Conservation (phyloP, 768 basidiomycete species). For the Cantharellus anzutake region DNA sequence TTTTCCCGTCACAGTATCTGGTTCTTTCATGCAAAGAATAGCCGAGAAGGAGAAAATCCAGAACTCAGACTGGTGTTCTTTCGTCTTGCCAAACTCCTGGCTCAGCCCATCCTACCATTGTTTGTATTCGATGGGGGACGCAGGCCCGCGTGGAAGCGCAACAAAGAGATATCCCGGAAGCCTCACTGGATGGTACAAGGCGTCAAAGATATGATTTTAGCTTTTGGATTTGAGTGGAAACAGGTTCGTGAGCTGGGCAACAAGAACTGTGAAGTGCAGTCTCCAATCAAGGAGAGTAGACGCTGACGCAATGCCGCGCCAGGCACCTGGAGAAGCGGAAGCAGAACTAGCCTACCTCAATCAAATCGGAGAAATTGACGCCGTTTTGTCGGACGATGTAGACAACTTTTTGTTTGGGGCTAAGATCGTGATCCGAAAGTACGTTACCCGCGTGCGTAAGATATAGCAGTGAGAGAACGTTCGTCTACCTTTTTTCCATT, state of each 20-base stretch:
- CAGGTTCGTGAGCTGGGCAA: constrained; percentile 17
- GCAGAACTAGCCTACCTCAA: constrained; percentile 84
- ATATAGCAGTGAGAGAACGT: constrained; percentile 11
- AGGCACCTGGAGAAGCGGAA: constrained; percentile 83
- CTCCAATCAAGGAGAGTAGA: not conserved
- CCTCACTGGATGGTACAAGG: constrained; percentile 14
- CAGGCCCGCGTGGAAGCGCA: constrained; percentile 58
- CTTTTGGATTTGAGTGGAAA: constrained; percentile 26
- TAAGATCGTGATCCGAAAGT: constrained; percentile 70
- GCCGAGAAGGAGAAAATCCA: constrained; percentile 53
- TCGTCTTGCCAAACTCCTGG: constrained; percentile 53
- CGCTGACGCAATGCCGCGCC: not conserved
- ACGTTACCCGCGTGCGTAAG: constrained; percentile 3
- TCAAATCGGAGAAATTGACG: constrained; percentile 64
- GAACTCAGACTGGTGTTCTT: constrained; percentile 72
- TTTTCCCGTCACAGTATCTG: constrained; percentile 14
- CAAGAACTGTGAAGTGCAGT: not conserved
- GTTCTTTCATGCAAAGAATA: constrained; percentile 21
- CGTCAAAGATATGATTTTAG: constrained; percentile 21
- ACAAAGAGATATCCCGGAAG: constrained; percentile 20
- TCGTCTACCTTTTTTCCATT: not conserved
- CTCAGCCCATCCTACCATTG: constrained; percentile 62
- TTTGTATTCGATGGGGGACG: constrained; percentile 87
- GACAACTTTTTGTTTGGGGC: constrained; percentile 88
- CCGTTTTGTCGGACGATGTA: constrained; percentile 80